Evolutionary conservation across 495 filamentous ascomycete genomes (phyloP).

Genomic region (Daldinia grandis): DNA sequence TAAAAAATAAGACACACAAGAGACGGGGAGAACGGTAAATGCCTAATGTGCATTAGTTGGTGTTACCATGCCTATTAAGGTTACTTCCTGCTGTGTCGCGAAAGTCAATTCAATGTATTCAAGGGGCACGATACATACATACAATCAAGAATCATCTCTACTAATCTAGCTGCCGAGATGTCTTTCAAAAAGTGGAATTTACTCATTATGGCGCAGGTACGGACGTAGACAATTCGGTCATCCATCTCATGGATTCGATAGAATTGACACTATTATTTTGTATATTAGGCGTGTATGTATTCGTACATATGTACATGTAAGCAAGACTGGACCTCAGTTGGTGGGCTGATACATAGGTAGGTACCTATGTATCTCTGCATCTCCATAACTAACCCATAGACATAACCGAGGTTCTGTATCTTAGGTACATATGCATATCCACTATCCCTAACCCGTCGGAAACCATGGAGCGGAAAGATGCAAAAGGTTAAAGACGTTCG

Average conservation of each 20-base stretch:
- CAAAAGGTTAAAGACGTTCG: background rate
- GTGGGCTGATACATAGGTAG: background rate
- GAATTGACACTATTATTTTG: background rate
- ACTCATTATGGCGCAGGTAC: background rate
- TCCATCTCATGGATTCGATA: background rate
- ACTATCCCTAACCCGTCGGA: background rate
- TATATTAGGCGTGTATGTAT: background rate
- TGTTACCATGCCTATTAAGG: background rate
- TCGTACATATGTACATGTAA: background rate
- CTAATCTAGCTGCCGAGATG: background rate
- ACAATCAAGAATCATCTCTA: background rate
- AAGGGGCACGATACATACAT: background rate
- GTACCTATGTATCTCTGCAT: background rate
- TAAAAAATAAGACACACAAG: background rate
- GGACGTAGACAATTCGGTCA: background rate
- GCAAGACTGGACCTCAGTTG: background rate
- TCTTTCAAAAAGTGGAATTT: slow-evolving; percentile 2
- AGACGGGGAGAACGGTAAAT: background rate
- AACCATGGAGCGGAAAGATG: background rate
- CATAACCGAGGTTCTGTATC: background rate
- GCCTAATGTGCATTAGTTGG: background rate
- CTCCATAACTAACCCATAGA: background rate
- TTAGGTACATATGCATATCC: background rate
- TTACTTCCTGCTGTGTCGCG: background rate
- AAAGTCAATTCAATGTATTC: background rate